Evolutionary conservation across 2,329 filamentous ascomycete species (phyloP).

Genomic region (Lachnum nothofagi): DNA sequence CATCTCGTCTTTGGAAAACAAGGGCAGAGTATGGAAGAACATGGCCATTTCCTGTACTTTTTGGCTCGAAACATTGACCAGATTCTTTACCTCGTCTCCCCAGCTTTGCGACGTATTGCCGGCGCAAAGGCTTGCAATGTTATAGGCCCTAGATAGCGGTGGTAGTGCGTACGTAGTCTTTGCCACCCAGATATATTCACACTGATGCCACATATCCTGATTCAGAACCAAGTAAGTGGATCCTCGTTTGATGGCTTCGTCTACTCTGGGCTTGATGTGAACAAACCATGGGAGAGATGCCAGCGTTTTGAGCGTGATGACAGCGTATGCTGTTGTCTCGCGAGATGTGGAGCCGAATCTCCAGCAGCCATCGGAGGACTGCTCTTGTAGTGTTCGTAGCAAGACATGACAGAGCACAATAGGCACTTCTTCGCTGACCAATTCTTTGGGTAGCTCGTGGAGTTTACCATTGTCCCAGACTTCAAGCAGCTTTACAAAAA

Average conservation of each 20-base stretch:
- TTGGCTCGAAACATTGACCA: background rate
- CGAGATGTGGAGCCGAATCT: background rate
- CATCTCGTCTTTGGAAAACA: background rate
- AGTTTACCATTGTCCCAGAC: background rate
- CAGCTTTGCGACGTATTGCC: background rate
- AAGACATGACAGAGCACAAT: background rate
- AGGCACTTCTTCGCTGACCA: background rate
- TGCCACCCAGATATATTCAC: background rate
- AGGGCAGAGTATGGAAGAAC: background rate
- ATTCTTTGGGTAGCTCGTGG: background rate
- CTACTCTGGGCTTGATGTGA: background rate
- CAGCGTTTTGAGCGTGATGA: background rate
- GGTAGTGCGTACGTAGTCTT: background rate
- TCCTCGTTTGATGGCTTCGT: background rate
- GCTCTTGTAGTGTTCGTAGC: background rate
- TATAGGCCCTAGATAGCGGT: background rate
- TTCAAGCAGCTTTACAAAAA: background rate
- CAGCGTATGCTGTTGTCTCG: background rate
- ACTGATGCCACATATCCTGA: background rate
- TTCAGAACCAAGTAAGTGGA: background rate
- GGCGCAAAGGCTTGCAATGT: background rate
- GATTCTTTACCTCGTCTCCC: background rate
- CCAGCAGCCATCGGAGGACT: background rate
- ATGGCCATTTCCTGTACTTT: background rate
- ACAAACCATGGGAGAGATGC: background rate